Evolutionary conservation across 257 asterid species (phyloP).

Genomic region (Solanum paucissectum): DNA sequence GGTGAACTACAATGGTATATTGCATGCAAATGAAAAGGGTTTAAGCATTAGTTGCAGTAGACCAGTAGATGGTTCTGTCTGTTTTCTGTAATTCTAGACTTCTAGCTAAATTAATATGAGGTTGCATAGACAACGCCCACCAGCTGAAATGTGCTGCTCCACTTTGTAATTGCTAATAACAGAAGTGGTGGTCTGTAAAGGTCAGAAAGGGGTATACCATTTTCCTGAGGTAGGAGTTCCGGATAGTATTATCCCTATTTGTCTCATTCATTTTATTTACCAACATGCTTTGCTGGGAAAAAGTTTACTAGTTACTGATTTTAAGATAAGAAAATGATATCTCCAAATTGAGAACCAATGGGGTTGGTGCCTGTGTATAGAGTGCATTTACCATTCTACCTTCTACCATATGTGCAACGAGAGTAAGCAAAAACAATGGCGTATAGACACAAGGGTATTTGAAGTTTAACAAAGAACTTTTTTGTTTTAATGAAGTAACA

Average conservation of each 20-base stretch:
- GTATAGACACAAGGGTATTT: neutral
- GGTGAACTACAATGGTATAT: neutral
- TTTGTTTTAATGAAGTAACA: neutral
- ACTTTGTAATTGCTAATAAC: neutral
- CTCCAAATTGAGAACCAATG: neutral
- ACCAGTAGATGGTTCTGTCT: neutral
- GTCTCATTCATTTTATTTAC: neutral
- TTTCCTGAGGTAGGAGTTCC: neutral
- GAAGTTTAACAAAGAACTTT: neutral
- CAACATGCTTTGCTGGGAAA: neutral
- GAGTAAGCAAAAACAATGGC: neutral
- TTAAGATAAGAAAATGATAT: neutral
- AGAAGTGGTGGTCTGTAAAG: neutral
- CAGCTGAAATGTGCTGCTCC: neutral
- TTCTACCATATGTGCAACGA: neutral
- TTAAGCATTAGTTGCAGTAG: neutral
- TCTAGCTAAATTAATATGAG: neutral
- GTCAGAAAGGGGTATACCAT: neutral
- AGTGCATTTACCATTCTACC: neutral
- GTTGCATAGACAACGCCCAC: neutral
- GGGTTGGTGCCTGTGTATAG: neutral
- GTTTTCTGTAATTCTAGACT: neutral
- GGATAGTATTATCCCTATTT: neutral
- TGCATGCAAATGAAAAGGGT: neutral
- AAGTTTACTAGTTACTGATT: neutral